Base-by-base conservation (phyloP, 768 basidiomycete species). In the Lepiota venenata region DNA sequence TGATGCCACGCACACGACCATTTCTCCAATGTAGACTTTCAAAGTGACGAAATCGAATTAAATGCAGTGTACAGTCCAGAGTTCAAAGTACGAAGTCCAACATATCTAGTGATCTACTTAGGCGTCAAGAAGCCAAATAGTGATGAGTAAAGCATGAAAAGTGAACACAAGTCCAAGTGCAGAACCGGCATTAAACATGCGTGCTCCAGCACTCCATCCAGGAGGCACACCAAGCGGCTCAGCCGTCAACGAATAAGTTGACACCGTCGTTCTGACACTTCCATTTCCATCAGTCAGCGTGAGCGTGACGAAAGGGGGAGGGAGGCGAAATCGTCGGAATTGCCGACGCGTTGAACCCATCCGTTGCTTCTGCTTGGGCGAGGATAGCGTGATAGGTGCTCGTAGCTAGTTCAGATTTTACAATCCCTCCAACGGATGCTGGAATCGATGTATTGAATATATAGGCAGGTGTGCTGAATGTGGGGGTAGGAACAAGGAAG, bases 381-480 rank as follows among this genome's bases (percentile, higher is more conserved):
- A 87, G 67, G 22, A 88, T 71, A 0, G 89, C 75, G 35, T 67
- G 72, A 62, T 92, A 92, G 2, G 88, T 89, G 66, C 81, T 84
- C 0, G 83, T 85, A 15, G 82, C 89, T 18, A 91, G 81, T 35
- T 81, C 87, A 15, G 82, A 76, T 2, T 70, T 57, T 3, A 83
- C 82, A 18, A 86, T 74, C 47, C 80, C 79, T 6, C 85, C 84
- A 2, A 78, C 63, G 14, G 74, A 56, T 3, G 80, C 81, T 8
- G 77, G 59, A 45, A 88, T 68, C 3, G 90, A 86, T 0, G 87
- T 76, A 60, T 91, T 91, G 63, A 91, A 83, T 6, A 74, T 65
- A 65, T 90, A 92, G 0, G 80, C 56, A 4, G 87, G 86, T 1
- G 82, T 83, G 8, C 82, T 75, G 59, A 78, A 78, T 0, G 80